A percentile compares a stretch with the other conserved stretches of the same genome.
These are phyloP conservation scores for Rhizoctonia solani DNA, from an alignment of 1,284 basidiomycete genomes.

Conservation along the genomic window DNA sequence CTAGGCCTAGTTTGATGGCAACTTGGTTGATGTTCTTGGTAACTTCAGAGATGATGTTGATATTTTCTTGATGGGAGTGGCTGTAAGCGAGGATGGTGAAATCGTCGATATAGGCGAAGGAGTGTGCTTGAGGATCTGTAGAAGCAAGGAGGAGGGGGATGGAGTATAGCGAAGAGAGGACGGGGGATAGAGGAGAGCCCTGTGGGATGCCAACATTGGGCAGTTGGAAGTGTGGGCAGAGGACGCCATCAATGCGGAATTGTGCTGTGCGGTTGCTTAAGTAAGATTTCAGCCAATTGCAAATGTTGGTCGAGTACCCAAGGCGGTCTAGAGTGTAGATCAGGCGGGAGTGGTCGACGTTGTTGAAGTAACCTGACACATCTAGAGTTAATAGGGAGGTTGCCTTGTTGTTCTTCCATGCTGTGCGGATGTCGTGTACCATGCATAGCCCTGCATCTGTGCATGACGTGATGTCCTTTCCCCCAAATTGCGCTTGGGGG, in stretches of 20 bases:
- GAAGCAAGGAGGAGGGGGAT: slow-evolving; percentile 6
- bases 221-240: slow-evolving; percentile 3
- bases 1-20: neutral
- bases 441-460: slow-evolving; percentile 36
- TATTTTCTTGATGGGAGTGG: neutral
- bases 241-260: slow-evolving; percentile 42
- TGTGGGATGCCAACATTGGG: too few species aligned
- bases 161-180: slow-evolving; percentile 31
- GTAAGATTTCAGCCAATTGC: slow-evolving; percentile 17
- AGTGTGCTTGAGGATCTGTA: neutral
- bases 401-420: slow-evolving; percentile 40
- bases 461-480: slow-evolving; percentile 31
- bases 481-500: slow-evolving; percentile 47
- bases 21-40: too few species aligned
- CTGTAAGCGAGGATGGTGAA: neutral
- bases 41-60: neutral
- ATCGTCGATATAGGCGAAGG: slow-evolving; percentile 11
- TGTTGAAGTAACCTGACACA: slow-evolving; percentile 45
- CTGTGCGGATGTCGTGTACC: slow-evolving; percentile 43
- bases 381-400: slow-evolving; percentile 44
- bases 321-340: slow-evolving; percentile 18
- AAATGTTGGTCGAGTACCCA: slow-evolving; percentile 22
- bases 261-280: slow-evolving; percentile 40
- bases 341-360: slow-evolving; percentile 42
- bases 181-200: slow-evolving; percentile 28